Evolutionary conservation across 2,329 filamentous ascomycete species (phyloP).

Genomic region (Ceratocystis harringtonii): DNA sequence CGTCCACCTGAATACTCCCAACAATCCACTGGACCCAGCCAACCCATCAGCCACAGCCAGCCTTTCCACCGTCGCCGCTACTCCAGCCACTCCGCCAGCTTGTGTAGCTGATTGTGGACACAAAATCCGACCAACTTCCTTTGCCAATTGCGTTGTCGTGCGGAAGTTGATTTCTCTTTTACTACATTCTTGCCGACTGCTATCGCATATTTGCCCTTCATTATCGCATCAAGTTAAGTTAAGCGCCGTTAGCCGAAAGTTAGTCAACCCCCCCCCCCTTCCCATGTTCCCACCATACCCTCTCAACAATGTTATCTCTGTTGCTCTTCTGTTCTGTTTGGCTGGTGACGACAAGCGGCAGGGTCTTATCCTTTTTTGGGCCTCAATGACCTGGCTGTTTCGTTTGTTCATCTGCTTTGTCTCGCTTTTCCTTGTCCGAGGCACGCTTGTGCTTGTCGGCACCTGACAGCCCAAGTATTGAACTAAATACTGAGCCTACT

Average conservation of each 20-base stretch:
- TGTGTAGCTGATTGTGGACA: too few species aligned
- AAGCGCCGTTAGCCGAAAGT: background rate
- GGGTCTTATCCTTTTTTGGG: too few species aligned
- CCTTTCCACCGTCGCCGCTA: background rate
- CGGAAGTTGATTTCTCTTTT: background rate
- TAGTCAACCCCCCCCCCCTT: background rate
- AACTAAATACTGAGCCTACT: too few species aligned
- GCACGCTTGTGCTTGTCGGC: background rate
- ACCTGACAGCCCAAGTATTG: background rate
- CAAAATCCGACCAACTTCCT: background rate
- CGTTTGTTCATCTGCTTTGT: background rate
- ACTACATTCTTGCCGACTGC: background rate
- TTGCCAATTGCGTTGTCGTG: background rate
- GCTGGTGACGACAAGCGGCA: background rate
- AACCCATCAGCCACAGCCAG: constrained; percentile 6
- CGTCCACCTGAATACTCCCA: constrained; percentile 1
- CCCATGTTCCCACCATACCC: background rate
- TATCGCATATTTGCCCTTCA: background rate
- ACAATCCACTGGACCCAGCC: background rate
- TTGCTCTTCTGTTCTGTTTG: background rate
- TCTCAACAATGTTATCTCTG: background rate
- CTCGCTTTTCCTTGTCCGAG: background rate
- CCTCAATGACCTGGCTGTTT: background rate
- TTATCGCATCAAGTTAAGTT: background rate
- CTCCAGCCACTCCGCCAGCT: background rate